Evolutionary conservation across 768 basidiomycete genomes (phyloP).

Genomic region (Mycena sanguinolenta): DNA sequence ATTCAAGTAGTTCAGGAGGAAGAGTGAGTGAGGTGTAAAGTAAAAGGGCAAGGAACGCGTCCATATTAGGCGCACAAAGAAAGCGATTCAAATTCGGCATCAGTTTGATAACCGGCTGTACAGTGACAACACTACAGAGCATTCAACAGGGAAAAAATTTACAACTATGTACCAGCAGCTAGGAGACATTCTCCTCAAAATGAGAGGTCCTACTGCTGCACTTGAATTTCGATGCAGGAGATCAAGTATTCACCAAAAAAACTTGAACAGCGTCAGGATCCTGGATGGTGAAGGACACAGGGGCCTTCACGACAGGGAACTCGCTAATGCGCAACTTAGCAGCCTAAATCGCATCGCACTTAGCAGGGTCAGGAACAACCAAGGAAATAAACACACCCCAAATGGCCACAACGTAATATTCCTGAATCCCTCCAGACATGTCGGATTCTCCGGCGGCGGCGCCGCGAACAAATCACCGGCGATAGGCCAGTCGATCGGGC

Average conservation of each 20-base stretch:
- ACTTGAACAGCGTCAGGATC: conserved; percentile 9
- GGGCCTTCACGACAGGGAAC: conserved; percentile 52
- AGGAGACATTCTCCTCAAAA: no score
- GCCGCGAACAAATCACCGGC: conserved; percentile 66
- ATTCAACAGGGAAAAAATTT: no score
- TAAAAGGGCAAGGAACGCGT: no score
- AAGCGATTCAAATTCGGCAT: no score
- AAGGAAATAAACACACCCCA: conserved; percentile 55
- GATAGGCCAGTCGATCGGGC: conserved; percentile 59
- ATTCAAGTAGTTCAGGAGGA: not conserved
- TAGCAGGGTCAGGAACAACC: not conserved
- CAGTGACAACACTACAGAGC: no score
- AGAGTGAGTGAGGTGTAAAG: no score
- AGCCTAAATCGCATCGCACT: conserved; percentile 39
- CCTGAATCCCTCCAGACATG: conserved; percentile 56
- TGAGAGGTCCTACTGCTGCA: no score
- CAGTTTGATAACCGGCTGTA: no score
- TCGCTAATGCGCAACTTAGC: conserved; percentile 58
- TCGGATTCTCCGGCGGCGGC: conserved; percentile 57
- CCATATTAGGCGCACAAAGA: no score
- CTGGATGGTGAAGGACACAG: conserved; percentile 23
- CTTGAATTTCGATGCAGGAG: no score
- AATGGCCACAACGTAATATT: conserved; percentile 62
- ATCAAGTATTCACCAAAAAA: not conserved
- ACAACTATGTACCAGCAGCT: no score